A percentile compares a stretch with the other conserved stretches of the same genome.
Evolutionary conservation across 257 asterid genomes (phyloP).

Genomic region (Solanum dulcamara): DNA sequence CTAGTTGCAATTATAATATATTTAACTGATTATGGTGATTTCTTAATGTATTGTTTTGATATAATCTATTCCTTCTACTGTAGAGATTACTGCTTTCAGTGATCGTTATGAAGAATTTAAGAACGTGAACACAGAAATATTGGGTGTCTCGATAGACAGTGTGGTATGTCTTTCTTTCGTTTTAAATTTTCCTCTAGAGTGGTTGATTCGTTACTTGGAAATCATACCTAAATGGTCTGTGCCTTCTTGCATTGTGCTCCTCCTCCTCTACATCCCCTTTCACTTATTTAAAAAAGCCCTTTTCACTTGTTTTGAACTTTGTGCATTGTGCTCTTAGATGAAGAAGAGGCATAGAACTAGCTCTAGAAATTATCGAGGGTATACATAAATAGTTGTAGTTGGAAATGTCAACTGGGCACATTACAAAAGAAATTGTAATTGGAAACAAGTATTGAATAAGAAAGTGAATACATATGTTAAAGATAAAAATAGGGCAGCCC

Average conservation of each 20-base stretch:
- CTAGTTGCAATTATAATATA: not conserved
- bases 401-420: not conserved
- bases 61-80: not conserved
- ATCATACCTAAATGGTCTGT: not conserved
- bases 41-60: not conserved
- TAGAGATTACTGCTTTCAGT: constrained; percentile 80
- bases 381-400: not conserved
- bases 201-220: not conserved
- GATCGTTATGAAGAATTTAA: constrained; percentile 36
- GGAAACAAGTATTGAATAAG: not conserved
- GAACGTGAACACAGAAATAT: constrained; percentile 35
- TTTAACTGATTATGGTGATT: not conserved
- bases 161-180: constrained; percentile 19
- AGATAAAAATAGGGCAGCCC: not conserved
- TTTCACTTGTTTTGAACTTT: not conserved
- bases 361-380: not conserved
- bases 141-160: constrained; percentile 43
- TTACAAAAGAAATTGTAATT: not conserved
- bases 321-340: not conserved
- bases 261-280: not conserved
- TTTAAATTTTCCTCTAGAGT: not conserved
- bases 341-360: not conserved
- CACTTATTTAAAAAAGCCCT: not conserved
- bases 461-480: not conserved
- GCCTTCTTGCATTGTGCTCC: not conserved